Evolutionary conservation across 2,329 filamentous ascomycete species (phyloP).

Genomic region (Shiraia bambusicola): DNA sequence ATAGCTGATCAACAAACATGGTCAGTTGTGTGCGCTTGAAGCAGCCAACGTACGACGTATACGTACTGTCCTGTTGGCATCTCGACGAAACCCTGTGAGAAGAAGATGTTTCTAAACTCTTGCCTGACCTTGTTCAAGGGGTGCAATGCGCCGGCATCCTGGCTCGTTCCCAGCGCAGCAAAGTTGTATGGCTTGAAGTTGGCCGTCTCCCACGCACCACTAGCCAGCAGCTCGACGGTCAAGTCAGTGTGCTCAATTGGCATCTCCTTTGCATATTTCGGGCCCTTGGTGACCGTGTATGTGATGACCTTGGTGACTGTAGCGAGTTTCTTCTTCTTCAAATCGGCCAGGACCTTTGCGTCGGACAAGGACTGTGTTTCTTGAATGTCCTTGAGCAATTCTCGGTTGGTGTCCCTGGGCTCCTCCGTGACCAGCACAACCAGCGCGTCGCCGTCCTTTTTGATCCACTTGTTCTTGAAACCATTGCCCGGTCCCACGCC

Average conservation of each 20-base stretch:
- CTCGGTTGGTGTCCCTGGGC: conserved; percentile 76
- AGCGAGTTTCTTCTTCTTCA: conserved; percentile 91
- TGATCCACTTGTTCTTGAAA: conserved; percentile 74
- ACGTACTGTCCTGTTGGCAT: conserved; percentile 82
- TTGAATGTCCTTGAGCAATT: conserved; percentile 73
- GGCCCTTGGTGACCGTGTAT: conserved; percentile 81
- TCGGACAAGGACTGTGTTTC: conserved; percentile 69
- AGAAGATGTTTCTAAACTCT: conserved; percentile 98
- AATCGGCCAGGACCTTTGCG: conserved; percentile 72
- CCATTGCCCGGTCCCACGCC: conserved; percentile 94
- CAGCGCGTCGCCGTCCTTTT: conserved; percentile 60
- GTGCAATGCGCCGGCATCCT: conserved; percentile 52
- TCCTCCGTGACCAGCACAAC: conserved; percentile 61
- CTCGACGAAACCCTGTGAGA: conserved; percentile 97
- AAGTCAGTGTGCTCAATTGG: conserved; percentile 93
- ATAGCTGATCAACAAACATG: conserved; percentile 59
- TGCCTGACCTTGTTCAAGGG: conserved; percentile 87
- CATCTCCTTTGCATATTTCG: conserved; percentile 86
- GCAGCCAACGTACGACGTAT: not conserved
- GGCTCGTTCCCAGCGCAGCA: conserved; percentile 68
- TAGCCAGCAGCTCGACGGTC: conserved; percentile 87
- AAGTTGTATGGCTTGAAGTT: conserved; percentile 85
- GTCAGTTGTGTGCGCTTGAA: conserved; percentile 7
- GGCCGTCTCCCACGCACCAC: conserved; percentile 87
- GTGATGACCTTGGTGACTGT: conserved; percentile 79